These are phyloP conservation scores for Chalaropsis ovoidea DNA, from an alignment of 2,329 filamentous ascomycete species.

Conservation along the genomic window DNA sequence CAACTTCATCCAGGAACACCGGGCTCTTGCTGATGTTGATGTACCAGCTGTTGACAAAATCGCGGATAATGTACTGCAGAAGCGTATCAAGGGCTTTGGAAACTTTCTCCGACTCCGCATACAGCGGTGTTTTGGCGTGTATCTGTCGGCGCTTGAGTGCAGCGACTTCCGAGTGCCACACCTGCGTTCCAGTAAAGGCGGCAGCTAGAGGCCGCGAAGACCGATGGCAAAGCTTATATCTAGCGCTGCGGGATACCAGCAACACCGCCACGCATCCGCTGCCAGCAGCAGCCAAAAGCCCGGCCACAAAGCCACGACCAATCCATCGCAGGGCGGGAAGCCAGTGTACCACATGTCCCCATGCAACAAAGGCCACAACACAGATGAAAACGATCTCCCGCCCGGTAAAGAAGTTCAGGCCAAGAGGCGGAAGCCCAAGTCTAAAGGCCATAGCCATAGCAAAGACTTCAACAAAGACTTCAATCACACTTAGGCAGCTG, in stretches of 20 bases:
- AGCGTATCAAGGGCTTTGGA: conserved; percentile 72
- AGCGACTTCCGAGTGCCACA: conserved; percentile 62
- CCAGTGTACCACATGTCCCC: conserved; percentile 78
- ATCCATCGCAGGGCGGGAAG: conserved; percentile 73
- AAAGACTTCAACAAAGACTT: background rate
- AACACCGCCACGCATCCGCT: conserved; percentile 49
- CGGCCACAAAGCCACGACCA: conserved; percentile 70
- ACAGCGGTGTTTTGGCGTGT: conserved; percentile 61
- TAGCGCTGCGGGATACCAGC: conserved; percentile 48
- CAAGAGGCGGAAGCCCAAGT: conserved; percentile 22
- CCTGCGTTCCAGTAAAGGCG: conserved; percentile 50
- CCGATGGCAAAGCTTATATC: conserved; percentile 33
- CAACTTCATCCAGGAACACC: conserved; percentile 76
- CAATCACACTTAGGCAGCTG: background rate
- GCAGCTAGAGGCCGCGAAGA: conserved; percentile 37
- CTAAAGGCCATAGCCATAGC: conserved; percentile 4
- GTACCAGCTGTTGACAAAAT: conserved; percentile 88
- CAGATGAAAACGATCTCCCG: conserved; percentile 60
- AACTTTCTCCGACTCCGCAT: conserved; percentile 64
- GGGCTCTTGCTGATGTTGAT: conserved; percentile 69
- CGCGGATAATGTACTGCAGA: conserved; percentile 63
- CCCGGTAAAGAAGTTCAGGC: conserved; percentile 59
- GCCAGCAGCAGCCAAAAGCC: conserved; percentile 48
- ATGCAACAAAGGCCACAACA: conserved; percentile 67
- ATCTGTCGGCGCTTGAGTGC: conserved; percentile 54